Evolutionary conservation across 495 filamentous ascomycete genomes (phyloP).

Genomic region (Articulospora tetracladia): DNA sequence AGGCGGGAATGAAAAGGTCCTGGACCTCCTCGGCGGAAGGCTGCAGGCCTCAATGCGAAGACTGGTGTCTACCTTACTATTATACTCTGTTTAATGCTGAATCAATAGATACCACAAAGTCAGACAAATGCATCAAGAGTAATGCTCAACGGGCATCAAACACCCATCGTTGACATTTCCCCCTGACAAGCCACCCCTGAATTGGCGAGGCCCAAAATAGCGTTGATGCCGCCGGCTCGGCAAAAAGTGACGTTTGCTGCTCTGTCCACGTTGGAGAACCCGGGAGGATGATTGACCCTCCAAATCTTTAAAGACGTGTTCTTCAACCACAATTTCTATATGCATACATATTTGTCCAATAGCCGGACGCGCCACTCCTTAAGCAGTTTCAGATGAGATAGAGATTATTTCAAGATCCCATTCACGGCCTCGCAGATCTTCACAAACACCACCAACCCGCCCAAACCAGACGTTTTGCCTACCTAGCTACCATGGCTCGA

Average conservation of each 20-base stretch:
- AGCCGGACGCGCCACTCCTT: conserved; percentile 27
- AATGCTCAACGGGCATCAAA: too few relatives aligned
- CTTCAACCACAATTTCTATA: conserved; percentile 8
- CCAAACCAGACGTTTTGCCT: not conserved
- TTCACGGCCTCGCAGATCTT: not conserved
- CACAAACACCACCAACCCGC: not conserved
- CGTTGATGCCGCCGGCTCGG: not conserved
- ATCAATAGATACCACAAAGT: too few relatives aligned
- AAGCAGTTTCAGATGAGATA: conserved; percentile 13
- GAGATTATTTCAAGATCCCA: not conserved
- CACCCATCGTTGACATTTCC: not conserved
- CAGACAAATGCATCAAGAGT: too few relatives aligned
- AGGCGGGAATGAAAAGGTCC: too few relatives aligned
- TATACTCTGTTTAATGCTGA: too few relatives aligned
- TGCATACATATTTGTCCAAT: conserved; percentile 17
- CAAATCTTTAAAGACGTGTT: conserved; percentile 1
- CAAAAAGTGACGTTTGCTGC: not conserved
- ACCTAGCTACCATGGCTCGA: conserved; percentile 57
- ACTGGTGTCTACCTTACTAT: too few relatives aligned
- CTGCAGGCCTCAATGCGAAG: too few relatives aligned
- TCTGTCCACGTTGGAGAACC: not conserved
- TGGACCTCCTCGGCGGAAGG: too few relatives aligned
- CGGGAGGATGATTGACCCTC: not conserved
- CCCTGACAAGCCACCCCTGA: not conserved
- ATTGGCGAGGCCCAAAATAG: not conserved